These are phyloP conservation scores for Rhizomucor pusillus DNA, from an alignment of 371 early-diverging fungal species.

Conservation along the genomic window DNA sequence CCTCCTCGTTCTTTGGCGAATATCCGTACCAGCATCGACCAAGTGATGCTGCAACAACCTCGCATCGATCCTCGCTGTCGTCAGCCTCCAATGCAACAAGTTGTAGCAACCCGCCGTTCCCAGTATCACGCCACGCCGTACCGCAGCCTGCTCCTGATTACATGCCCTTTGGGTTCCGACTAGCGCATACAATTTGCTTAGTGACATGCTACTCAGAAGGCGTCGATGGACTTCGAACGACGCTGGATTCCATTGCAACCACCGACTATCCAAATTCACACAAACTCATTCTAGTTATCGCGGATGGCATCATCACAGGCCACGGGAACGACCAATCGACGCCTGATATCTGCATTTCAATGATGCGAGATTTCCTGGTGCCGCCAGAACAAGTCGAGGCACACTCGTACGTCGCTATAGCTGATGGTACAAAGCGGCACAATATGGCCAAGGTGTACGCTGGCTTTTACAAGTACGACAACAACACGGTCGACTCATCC, in stretches of 20 bases:
- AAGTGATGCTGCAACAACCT: slow-evolving; percentile 20
- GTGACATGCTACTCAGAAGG: slow-evolving; percentile 95
- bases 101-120: slow-evolving; percentile 22
- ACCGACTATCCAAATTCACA: slow-evolving; percentile 23
- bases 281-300: slow-evolving; percentile 41
- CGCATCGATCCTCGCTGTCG: slow-evolving; percentile 43
- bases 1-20: slow-evolving; percentile 9
- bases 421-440: slow-evolving; percentile 84
- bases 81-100: slow-evolving; percentile 18
- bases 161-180: slow-evolving; percentile 66
- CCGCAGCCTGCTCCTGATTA: slow-evolving; percentile 50
- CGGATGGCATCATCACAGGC: slow-evolving; percentile 51
- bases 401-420: slow-evolving; percentile 85
- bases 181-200: slow-evolving; percentile 72
- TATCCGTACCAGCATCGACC: slow-evolving; percentile 19
- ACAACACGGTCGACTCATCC: slow-evolving; percentile 42
- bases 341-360: slow-evolving; percentile 72
- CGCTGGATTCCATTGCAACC: slow-evolving; percentile 91
- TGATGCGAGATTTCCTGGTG: slow-evolving; percentile 55
- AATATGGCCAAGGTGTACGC: slow-evolving; percentile 95
- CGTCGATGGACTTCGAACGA: slow-evolving; percentile 84
- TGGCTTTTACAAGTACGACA: slow-evolving; percentile 79
- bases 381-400: slow-evolving; percentile 50
- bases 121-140: slow-evolving; percentile 34
- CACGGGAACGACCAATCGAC: slow-evolving; percentile 54